Evolutionary conservation across 2,329 filamentous ascomycete genomes (phyloP).

Genomic region (Macroventuria anomochaeta): DNA sequence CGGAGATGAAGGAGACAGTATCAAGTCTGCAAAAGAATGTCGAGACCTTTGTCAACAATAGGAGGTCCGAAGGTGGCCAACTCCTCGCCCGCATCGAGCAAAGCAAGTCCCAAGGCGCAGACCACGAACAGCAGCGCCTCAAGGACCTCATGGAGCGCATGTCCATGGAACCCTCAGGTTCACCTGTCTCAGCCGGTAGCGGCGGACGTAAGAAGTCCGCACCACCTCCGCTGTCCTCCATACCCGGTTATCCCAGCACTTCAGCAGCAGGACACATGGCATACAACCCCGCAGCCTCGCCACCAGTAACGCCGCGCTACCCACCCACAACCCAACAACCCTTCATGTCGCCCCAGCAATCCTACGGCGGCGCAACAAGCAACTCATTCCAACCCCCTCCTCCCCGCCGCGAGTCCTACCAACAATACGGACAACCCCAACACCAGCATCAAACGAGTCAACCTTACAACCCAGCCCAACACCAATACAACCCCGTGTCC

Average conservation of each 20-base stretch:
- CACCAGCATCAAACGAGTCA: constrained; percentile 33
- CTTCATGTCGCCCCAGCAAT: constrained; percentile 45
- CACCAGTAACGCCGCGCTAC: constrained; percentile 56
- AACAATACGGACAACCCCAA: constrained; percentile 23
- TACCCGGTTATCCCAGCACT: constrained; percentile 45
- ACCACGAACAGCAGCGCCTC: constrained; percentile 84
- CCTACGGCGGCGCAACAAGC: constrained; percentile 30
- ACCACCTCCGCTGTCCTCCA: constrained; percentile 50
- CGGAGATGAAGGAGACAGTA: constrained; percentile 93
- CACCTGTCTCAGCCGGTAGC: constrained; percentile 40
- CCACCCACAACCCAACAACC: constrained; percentile 43
- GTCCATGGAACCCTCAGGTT: constrained; percentile 70
- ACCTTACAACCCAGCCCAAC: constrained; percentile 55
- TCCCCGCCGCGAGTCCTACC: constrained; percentile 45
- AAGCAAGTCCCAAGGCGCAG: constrained; percentile 73
- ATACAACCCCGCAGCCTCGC: constrained; percentile 59
- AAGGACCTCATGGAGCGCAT: constrained; percentile 93
- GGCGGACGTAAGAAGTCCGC: constrained; percentile 44
- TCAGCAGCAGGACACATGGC: constrained; percentile 47
- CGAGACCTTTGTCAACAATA: constrained; percentile 94
- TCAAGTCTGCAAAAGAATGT: constrained; percentile 94
- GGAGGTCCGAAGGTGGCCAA: constrained; percentile 87
- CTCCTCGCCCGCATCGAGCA: constrained; percentile 88
- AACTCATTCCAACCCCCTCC: constrained; percentile 38
- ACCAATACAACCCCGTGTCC: constrained; percentile 53